A percentile compares a stretch with the other conserved stretches of the same genome.
phyloP scores from a whole-genome alignment of 73 alveolate species.

The Symbiodinium natans region DNA sequence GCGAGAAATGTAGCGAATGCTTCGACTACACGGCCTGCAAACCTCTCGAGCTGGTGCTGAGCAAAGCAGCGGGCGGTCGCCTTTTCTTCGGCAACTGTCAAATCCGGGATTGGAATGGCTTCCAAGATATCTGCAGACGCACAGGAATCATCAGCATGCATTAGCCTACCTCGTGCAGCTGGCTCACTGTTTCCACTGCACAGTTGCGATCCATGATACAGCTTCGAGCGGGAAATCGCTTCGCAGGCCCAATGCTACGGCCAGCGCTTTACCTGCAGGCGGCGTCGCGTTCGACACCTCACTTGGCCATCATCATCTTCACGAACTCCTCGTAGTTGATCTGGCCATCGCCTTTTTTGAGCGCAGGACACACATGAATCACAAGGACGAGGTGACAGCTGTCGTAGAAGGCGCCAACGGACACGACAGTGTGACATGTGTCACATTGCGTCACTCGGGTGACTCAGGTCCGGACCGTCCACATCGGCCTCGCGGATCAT shows the following conservation, averaged over 20 bases:
- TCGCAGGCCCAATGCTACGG: neutral
- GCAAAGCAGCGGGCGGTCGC: neutral
- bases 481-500: conserved; percentile 98
- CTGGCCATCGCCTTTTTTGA: conserved; percentile 96
- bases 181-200: neutral
- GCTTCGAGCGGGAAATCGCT: neutral
- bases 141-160: too few species aligned
- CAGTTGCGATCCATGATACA: neutral
- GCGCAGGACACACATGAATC: neutral
- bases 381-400: neutral
- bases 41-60: neutral
- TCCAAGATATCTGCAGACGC: too few species aligned
- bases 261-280: neutral
- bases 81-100: neutral
- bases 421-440: neutral
- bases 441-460: neutral
- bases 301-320: conserved; percentile 8
- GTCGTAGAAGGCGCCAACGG: neutral
- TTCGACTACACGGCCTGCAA: neutral
- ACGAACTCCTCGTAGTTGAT: conserved; percentile 95
- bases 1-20: neutral
- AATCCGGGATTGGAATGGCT: too few species aligned
- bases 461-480: conserved; percentile 97
- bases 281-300: neutral
- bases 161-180: neutral